Percentiles rank a stretch among this genome's conserved stretches.
phyloP scores from a whole-genome alignment of 1,284 basidiomycete genomes.

The Fomitiporia mediterranea region DNA sequence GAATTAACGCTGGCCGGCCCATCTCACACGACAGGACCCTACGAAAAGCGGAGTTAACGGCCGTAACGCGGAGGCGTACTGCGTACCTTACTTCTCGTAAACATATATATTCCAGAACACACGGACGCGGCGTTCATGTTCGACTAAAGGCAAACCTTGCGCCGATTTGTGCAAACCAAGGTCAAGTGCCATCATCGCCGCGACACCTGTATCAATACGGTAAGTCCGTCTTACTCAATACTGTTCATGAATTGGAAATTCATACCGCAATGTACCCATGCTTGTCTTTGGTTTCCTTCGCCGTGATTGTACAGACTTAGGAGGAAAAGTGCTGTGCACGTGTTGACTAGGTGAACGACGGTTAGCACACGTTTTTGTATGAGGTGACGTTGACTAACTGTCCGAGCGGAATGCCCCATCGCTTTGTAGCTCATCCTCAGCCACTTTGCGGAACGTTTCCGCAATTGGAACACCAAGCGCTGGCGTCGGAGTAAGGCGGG shows the following conservation, averaged over 20 bases:
- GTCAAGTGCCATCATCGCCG: conserved; percentile 22
- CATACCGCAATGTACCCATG: conserved; percentile 19
- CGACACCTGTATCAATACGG: conserved; percentile 12
- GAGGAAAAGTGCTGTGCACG: conserved; percentile 18
- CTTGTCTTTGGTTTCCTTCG: conserved; percentile 20
- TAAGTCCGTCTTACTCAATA: not conserved
- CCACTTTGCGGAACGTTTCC: conserved; percentile 14
- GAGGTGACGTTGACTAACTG: conserved; percentile 7
- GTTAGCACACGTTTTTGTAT: not conserved
- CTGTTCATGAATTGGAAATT: not conserved
- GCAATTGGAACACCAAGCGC: conserved; percentile 4
- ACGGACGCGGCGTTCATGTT: conserved; percentile 20
- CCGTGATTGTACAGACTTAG: conserved; percentile 20
- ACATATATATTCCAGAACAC: conserved; percentile 22
- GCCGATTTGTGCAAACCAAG: conserved; percentile 20
- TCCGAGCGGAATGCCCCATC: conserved; percentile 18
- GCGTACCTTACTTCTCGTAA: conserved; percentile 19
- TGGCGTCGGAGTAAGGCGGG: conserved; percentile 15
- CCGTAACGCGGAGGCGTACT: not conserved
- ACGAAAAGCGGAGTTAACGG: not conserved
- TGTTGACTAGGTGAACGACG: conserved; percentile 5
- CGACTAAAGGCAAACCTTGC: conserved; percentile 12
- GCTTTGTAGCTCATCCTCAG: conserved; percentile 18
- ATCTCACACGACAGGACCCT: conserved; percentile 21
- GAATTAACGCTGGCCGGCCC: conserved; percentile 19